These are phyloP conservation scores for Colletotrichum musae DNA, from an alignment of 2,329 filamentous ascomycete species.

Conservation along the genomic window DNA sequence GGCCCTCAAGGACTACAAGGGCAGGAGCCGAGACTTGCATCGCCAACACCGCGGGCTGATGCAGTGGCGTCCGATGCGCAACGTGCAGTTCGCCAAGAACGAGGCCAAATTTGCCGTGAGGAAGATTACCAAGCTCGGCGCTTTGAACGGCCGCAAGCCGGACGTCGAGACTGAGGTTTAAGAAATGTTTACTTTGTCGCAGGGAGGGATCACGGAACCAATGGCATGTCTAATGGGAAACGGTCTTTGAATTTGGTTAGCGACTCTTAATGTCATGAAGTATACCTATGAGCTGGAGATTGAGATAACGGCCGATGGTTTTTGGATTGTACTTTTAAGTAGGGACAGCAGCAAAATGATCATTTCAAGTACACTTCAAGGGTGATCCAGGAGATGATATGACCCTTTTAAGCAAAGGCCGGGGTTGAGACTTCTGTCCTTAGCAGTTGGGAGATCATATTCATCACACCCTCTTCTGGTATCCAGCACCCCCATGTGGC, in stretches of 20 bases:
- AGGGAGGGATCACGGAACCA: neutral
- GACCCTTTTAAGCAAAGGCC: neutral
- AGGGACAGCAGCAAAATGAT: conserved; percentile 21
- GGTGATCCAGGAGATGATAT: neutral
- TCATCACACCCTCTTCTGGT: no score
- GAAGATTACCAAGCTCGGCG: conserved; percentile 83
- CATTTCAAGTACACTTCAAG: neutral
- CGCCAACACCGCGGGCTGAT: conserved; percentile 91
- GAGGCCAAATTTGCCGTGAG: conserved; percentile 85
- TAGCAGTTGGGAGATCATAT: no score
- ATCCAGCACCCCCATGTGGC: no score
- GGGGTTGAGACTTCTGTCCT: neutral
- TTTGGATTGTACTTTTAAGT: conserved; percentile 17
- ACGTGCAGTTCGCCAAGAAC: conserved; percentile 88
- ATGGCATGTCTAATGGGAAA: neutral
- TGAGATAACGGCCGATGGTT: conserved; percentile 9
- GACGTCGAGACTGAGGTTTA: conserved; percentile 86
- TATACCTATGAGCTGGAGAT: conserved; percentile 15
- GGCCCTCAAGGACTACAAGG: conserved; percentile 74
- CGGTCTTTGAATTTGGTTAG: neutral
- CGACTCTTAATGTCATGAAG: conserved; percentile 13
- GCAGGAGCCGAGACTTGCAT: conserved; percentile 81
- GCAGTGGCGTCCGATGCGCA: conserved; percentile 95
- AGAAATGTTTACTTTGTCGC: conserved; percentile 25
- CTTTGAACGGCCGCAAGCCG: conserved; percentile 85